Evolutionary conservation across 805 yeast species (phyloP), one percentile per base, ranked within the genome.

Genomic region (Lipomyces lipofer): DNA sequence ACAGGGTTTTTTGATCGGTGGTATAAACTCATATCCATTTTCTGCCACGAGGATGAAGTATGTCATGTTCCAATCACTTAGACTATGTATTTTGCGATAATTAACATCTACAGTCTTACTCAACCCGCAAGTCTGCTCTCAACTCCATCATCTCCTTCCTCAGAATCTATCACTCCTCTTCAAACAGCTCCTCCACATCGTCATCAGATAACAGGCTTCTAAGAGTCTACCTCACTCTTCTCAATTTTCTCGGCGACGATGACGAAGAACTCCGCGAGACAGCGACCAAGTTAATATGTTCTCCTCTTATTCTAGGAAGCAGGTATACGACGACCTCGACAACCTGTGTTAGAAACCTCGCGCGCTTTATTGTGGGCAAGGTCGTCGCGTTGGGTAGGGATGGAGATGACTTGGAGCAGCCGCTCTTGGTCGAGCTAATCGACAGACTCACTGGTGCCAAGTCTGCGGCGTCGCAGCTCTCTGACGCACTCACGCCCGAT

Each of bases 171-270:
- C 8, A n/a, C n/a, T n/a, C n/a, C n/a, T n/a, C n/a, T n/a, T n/a
- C n/a, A n/a, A n/a, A n/a, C n/a, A n/a, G n/a, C n/a, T n/a, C n/a
- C n/a, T n/a, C n/a, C n/a, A n/a, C n/a, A n/a, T n/a, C n/a, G n/a
- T n/a, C n/a, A n/a, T n/a, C n/a, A n/a, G n/a, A n/a, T n/a, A n/a
- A n/a, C n/a, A n/a, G n/a, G n/a, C n/a, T n/a, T n/a, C n/a, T n/a
- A n/a, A n/a, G n/a, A n/a, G n/a, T n/a, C 51, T 32, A 43, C 27
- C 28, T 58, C 47, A 45, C 63, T 10, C 51, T 71, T 36, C 52
- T 59, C 38, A 47, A 76, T 0, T 74, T 73, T 54, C 65, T 84
- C 22, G 70, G 70, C 49, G 96, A 88, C 67, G 95, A 88, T 63
- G 92, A 85, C 61, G 80, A 75, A 10, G 81, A 76, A 12, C 69